Evolutionary conservation across 2,329 filamentous ascomycete species (phyloP).

Genomic region (Seiridium cupressi): DNA sequence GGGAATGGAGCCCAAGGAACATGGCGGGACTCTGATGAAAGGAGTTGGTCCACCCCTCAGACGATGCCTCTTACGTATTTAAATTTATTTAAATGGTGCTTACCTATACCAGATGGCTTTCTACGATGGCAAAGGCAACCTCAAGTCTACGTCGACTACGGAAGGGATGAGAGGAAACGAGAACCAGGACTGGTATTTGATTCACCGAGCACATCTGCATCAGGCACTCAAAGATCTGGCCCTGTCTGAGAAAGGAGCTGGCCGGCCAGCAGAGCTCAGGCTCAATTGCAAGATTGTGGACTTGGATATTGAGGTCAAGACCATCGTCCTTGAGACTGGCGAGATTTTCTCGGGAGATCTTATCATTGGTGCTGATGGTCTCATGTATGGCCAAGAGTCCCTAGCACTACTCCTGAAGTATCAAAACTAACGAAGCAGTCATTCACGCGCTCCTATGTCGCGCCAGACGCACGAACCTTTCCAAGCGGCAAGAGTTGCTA

Average conservation of each 20-base stretch:
- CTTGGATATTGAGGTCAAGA: constrained; percentile 16
- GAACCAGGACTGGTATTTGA: constrained; percentile 49
- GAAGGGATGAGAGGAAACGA: too few relatives aligned
- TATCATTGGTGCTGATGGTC: constrained; percentile 22
- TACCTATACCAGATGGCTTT: not conserved
- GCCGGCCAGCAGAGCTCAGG: constrained; percentile 32
- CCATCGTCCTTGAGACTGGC: constrained; percentile 16
- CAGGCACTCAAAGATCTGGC: constrained; percentile 47
- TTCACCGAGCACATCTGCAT: constrained; percentile 53
- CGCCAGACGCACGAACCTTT: constrained; percentile 35
- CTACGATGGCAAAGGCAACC: too few relatives aligned
- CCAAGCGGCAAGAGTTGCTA: constrained; percentile 55
- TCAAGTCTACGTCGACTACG: too few relatives aligned
- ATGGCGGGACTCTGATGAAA: constrained; percentile 32
- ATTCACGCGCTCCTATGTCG: constrained; percentile 35
- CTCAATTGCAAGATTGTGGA: constrained; percentile 19
- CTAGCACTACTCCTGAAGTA: too few relatives aligned
- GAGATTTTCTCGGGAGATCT: constrained; percentile 16
- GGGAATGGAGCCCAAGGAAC: constrained; percentile 34
- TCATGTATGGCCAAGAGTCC: constrained; percentile 10
- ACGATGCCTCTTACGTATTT: not conserved
- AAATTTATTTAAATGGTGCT: constrained; percentile 6
- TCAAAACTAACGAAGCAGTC: constrained; percentile 8
- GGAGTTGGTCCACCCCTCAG: not conserved
- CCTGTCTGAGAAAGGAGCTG: constrained; percentile 29